phyloP scores from a whole-genome alignment of 2,329 filamentous ascomycete species.

The Emergomyces orientalis region DNA sequence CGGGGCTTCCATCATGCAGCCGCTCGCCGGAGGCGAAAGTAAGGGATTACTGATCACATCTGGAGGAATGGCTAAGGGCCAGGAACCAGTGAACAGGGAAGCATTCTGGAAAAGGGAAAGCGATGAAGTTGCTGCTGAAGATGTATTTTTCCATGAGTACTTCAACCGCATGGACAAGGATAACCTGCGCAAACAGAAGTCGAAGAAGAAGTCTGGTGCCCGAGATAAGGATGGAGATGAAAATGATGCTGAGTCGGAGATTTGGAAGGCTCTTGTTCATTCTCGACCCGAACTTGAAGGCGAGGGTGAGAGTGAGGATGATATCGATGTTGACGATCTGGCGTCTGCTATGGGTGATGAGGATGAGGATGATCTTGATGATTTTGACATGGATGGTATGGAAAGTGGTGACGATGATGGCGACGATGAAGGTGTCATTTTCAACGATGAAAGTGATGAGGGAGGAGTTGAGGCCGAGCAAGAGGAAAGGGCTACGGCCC shows the following conservation, averaged over 20 bases:
- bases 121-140: conserved; percentile 80
- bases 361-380: conserved; percentile 32
- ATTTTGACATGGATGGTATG: conserved; percentile 32
- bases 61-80: conserved; percentile 47
- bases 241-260: conserved; percentile 60
- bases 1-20: conserved; percentile 94
- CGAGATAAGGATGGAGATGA: conserved; percentile 40
- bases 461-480: conserved; percentile 42
- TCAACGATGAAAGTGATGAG: conserved; percentile 41
- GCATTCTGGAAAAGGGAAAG: conserved; percentile 84
- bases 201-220: conserved; percentile 41
- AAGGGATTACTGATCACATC: conserved; percentile 53
- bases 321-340: conserved; percentile 47
- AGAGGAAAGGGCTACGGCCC: conserved; percentile 34
- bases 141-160: conserved; percentile 98
- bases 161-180: conserved; percentile 67
- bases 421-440: conserved; percentile 39
- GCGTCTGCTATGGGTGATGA: conserved; percentile 44
- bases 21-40: conserved; percentile 57
- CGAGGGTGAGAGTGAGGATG: conserved; percentile 47
- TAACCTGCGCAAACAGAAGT: conserved; percentile 48
- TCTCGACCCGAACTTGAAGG: conserved; percentile 69
- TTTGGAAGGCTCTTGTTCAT: conserved; percentile 83
- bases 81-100: conserved; percentile 71
- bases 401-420: conserved; percentile 31